Evolutionary conservation across 2,329 filamentous ascomycete species (phyloP), one percentile per base, ranked within the genome.

Genomic region (Sporothrix luriei): DNA sequence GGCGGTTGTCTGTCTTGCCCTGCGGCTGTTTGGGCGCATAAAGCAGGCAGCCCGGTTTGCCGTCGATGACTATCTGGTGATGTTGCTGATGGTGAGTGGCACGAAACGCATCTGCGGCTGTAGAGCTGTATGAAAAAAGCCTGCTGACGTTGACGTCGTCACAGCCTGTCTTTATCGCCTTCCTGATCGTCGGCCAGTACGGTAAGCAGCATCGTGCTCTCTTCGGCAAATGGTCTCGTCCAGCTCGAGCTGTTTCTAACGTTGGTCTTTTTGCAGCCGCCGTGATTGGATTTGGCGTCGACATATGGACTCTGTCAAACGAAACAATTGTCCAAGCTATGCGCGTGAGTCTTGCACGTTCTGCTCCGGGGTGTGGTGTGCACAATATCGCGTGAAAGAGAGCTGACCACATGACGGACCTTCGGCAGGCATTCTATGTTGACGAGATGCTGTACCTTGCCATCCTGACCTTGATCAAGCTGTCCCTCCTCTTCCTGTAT

Each of bases 31-130:
- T 61, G 76, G 76, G 19, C 75, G 80, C 14, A 79, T 78, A 78
- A 75, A 70, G 48, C 77, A 75, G 6, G 71, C 75, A 7, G 72
- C 75, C 5, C 71, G 74, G 5, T 76, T 79, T 26, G 78, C 77
- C 33, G 19, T 77, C 4, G 81, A 83, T 62, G 81, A 83, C 71
- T 81, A 79, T 72, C 73, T 81, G 21, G 78, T 81, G 75, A 71
- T 79, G 4, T 71, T 74, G n/a, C 76, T 78, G 21, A 74, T 75
- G 69, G 79, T 80, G 74, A 52, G 78, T 72, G n/a, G 24, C 6
- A 16, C 21, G 24, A 1, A 1, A 26, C 1, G 3, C 6, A 6
- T n/a, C 61, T 24, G 3, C 29, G 14, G 14, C 13, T 16, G 6
- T 33, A 33, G 5, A 19, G 2, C 16, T 59, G n/a, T n/a, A 19